These are phyloP conservation scores for Mortierella sp. DNA, from an alignment of 371 early-diverging fungal genomes.

Conservation along the genomic window DNA sequence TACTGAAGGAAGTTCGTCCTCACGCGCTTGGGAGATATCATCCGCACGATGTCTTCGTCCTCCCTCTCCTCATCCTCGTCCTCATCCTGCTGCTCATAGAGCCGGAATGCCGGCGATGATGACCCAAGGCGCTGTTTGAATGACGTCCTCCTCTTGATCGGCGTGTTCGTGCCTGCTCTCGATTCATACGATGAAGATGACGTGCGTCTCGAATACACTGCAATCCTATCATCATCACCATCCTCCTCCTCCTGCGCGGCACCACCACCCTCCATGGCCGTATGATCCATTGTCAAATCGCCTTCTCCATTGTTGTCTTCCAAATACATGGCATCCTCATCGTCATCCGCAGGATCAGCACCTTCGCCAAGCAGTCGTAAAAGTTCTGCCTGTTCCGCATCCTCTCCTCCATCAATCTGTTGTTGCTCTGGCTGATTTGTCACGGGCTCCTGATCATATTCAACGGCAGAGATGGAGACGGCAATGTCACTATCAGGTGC, in stretches of 20 bases:
- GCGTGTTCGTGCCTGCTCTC: conserved; percentile 8
- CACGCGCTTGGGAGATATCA: conserved; percentile 37
- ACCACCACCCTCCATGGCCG: not conserved
- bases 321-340: not conserved
- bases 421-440: not conserved
- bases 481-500: not conserved
- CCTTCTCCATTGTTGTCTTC: not conserved
- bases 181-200: conserved; percentile 4
- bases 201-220: conserved; percentile 2
- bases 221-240: not conserved
- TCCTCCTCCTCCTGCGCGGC: not conserved
- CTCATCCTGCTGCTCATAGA: conserved; percentile 26
- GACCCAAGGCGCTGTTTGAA: conserved; percentile 24
- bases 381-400: conserved; percentile 26
- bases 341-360: conserved; percentile 2
- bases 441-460: too few species aligned
- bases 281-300: not conserved
- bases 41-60: conserved; percentile 28
- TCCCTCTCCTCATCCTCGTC: conserved; percentile 28
- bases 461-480: not conserved
- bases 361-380: conserved; percentile 25
- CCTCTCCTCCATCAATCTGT: conserved; percentile 4
- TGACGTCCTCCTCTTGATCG: conserved; percentile 21
- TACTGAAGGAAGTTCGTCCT: not conserved
- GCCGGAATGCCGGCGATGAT: conserved; percentile 26